Evolutionary conservation across 129 eudicot species (phyloP).

Genomic region (Artemisia tridentata): DNA sequence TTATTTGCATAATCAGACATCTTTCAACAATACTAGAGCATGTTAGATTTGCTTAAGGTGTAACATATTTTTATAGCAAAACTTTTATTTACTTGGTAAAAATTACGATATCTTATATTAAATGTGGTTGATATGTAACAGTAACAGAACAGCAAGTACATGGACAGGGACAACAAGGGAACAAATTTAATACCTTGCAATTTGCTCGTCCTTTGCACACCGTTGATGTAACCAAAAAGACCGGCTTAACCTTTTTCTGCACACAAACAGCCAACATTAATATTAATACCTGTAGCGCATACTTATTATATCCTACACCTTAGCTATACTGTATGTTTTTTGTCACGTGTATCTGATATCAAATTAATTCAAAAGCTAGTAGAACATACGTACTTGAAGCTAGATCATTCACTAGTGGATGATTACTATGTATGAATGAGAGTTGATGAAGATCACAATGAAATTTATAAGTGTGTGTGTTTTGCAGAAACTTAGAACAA

Average conservation of each 20-base stretch:
- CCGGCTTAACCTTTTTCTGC: conserved; percentile 24
- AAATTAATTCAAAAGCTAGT: neutral
- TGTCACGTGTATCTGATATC: neutral
- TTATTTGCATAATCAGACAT: too few relatives aligned
- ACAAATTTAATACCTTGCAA: conserved; percentile 32
- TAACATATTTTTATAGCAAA: too few relatives aligned
- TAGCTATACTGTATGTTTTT: conserved; percentile 15
- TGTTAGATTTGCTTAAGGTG: too few relatives aligned
- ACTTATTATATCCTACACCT: conserved; percentile 11
- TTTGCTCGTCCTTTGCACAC: conserved; percentile 25
- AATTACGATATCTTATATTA: neutral
- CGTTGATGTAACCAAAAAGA: conserved; percentile 27
- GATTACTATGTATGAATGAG: too few relatives aligned
- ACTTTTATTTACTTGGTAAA: neutral
- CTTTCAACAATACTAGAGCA: too few relatives aligned
- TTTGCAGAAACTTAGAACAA: conserved; percentile 18
- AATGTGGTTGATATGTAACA: neutral
- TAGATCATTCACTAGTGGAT: too few relatives aligned
- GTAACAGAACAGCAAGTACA: conserved; percentile 4
- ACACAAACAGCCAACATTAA: conserved; percentile 27
- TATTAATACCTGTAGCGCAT: neutral
- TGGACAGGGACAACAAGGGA: conserved; percentile 13
- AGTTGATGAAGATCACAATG: conserved; percentile 6
- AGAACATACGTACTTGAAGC: too few relatives aligned
- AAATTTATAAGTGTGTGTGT: conserved; percentile 7